These are phyloP conservation scores for Millerozyma acaciae DNA, from an alignment of 805 yeast species.

Conservation along the genomic window DNA sequence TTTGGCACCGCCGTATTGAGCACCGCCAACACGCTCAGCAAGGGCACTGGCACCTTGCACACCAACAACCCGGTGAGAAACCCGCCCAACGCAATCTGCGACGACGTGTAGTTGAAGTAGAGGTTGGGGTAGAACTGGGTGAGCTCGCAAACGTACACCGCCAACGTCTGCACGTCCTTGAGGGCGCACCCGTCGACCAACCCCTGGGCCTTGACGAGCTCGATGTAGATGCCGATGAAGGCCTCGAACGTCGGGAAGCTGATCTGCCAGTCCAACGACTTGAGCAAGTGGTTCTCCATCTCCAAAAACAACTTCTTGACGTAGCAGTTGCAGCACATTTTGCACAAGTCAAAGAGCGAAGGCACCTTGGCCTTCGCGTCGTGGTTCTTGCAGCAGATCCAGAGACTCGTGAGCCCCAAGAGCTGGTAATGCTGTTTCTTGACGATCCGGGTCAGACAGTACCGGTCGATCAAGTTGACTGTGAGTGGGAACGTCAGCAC, in stretches of 20 bases:
- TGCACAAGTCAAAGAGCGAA: slow-evolving; percentile 46
- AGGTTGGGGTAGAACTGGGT: slow-evolving; percentile 59
- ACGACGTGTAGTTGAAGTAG: slow-evolving; percentile 53
- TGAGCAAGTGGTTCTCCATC: slow-evolving; percentile 66
- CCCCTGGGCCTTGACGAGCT: slow-evolving; percentile 32
- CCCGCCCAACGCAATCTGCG: slow-evolving; percentile 44
- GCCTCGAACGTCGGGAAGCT: slow-evolving; percentile 60
- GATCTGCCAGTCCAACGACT: slow-evolving; percentile 61
- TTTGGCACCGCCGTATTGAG: slow-evolving; percentile 15
- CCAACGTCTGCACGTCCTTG: slow-evolving; percentile 50
- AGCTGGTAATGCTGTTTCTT: slow-evolving; percentile 44
- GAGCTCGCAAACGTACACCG: slow-evolving; percentile 63
- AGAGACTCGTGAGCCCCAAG: slow-evolving; percentile 40
- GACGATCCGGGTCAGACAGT: slow-evolving; percentile 42
- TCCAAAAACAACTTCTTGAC: slow-evolving; percentile 54
- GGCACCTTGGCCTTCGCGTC: slow-evolving; percentile 60
- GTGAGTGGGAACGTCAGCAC: slow-evolving; percentile 41
- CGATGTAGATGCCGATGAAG: slow-evolving; percentile 55
- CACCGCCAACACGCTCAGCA: slow-evolving; percentile 16
- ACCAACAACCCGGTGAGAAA: slow-evolving; percentile 41
- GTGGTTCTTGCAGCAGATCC: slow-evolving; percentile 44
- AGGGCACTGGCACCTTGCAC: slow-evolving; percentile 29
- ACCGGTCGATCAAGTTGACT: slow-evolving; percentile 43
- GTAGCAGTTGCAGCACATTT: slow-evolving; percentile 57
- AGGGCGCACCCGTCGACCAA: slow-evolving; percentile 26